These are phyloP conservation scores for Drosera capensis DNA, from an alignment of 148 eudicot genomes.

Conservation along the genomic window DNA sequence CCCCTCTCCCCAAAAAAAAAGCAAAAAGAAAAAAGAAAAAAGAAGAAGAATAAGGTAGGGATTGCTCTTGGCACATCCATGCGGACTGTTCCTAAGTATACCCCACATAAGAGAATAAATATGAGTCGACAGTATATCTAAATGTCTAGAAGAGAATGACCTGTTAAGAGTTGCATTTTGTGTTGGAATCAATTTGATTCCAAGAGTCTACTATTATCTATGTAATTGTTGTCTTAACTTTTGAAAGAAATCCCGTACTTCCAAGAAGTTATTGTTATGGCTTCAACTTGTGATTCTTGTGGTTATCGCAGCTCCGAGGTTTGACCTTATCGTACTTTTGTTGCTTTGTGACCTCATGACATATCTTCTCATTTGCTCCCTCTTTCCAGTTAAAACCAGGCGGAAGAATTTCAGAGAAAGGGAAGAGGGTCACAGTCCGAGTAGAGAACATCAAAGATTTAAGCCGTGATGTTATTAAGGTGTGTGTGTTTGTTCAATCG, in stretches of 20 bases:
- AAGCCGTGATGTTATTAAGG: constrained; percentile 96
- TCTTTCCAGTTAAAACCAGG: constrained; percentile 80
- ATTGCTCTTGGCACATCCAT: no score
- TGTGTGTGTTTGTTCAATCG: constrained; percentile 9
- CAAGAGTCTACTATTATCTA: neutral
- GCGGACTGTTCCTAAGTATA: no score
- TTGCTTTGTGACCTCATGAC: constrained; percentile 4
- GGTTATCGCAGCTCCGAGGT: constrained; percentile 98
- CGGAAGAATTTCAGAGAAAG: constrained; percentile 70
- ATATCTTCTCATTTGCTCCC: neutral
- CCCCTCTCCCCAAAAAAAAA: no score
- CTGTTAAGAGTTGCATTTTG: no score
- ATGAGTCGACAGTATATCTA: no score
- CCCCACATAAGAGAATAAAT: no score
- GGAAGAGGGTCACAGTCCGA: constrained; percentile 47
- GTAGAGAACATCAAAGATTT: constrained; percentile 60
- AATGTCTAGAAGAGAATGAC: no score
- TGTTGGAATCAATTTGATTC: no score
- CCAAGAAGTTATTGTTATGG: constrained; percentile 97
- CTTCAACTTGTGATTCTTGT: constrained; percentile 84
- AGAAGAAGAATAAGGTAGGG: no score
- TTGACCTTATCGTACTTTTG: constrained; percentile 4
- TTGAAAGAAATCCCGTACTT: constrained; percentile 79
- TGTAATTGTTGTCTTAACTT: constrained; percentile 34
- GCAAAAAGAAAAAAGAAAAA: no score